Evolutionary conservation across 2,329 filamentous ascomycete species (phyloP), one percentile per base, ranked within the genome.

Genomic region (Talaromyces sp.): DNA sequence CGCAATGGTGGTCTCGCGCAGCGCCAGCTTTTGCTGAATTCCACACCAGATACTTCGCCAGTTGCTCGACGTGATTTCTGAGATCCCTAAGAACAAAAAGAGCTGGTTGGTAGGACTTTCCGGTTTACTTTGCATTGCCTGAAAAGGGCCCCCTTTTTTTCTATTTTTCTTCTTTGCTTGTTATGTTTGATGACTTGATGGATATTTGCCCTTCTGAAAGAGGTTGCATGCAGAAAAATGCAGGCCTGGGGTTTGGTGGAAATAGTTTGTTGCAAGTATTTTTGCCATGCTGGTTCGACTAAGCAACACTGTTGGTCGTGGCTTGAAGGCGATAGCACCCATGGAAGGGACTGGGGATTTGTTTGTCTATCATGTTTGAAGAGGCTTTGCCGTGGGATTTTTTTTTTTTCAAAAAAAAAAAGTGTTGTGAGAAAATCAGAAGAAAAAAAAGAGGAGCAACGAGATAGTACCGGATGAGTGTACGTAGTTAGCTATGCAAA

Each of bases 1-100:
- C 59, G 56, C 43, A 52, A 61, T 11, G 27, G 59, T 41, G 27
- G 59, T 41, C 51, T 46, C 12, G 52, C 59, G 14, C 59, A 55
- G 7, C 55, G 51, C 41, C 59, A 54, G 59, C 35, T n/a, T 19
- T 35, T 58, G 48, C 57, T 56, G 8, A 52, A 19, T 52, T 35
- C 54, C 14, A 54, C 50, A 17, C 59, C 59, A 14, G 38, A 55
- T 26, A 55, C 50, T 43, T 61, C 59, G 14, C 55, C 59, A 8
- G n/a, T 61, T 35, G 14, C 41, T 8, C 50, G 48, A 2, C 48
- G 48, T 3, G 14, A 52, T 9, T 52, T 52, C 24, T 52, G 9
- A 46, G 11, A 24, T 8, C 2, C 27, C n/a, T 11, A 19, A 46
- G 3, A 19, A 12, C 3, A 24, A 46, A 14, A 11, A 46, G 19